A percentile compares a stretch with the other conserved stretches of the same genome.
Evolutionary conservation across 371 early-diverging fungal genomes (phyloP).

Genomic region (Mucor sp.): DNA sequence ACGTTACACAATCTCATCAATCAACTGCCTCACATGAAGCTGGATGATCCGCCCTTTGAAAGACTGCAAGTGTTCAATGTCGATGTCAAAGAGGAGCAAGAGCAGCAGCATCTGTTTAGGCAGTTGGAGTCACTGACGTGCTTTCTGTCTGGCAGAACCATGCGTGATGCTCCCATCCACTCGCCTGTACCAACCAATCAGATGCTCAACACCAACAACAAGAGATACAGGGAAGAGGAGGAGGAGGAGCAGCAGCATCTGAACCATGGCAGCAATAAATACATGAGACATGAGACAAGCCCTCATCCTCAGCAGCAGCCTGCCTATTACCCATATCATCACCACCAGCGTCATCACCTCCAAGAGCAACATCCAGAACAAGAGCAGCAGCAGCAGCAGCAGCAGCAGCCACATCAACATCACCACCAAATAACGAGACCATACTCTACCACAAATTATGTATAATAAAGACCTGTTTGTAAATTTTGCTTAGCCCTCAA

Average conservation of each 20-base stretch:
- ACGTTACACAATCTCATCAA: slow-evolving; percentile 21
- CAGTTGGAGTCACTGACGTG: slow-evolving; percentile 24
- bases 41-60: slow-evolving; percentile 53
- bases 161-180: background rate
- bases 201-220: background rate
- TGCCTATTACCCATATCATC: background rate
- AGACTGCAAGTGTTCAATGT: slow-evolving; percentile 27
- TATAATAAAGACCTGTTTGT: background rate
- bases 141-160: slow-evolving; percentile 16
- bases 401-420: background rate
- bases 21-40: slow-evolving; percentile 15
- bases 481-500: background rate
- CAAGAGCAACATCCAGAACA: background rate
- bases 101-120: background rate
- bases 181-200: slow-evolving; percentile 2
- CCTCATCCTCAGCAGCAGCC: background rate
- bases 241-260: background rate
- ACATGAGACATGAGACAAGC: background rate
- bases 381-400: background rate
- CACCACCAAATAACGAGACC: background rate
- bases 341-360: background rate
- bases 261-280: background rate
- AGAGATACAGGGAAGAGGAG: background rate
- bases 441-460: background rate
- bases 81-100: slow-evolving; percentile 14